A percentile compares a stretch with the other conserved stretches of the same genome.
phyloP scores from a whole-genome alignment of 83 land plant genomes.

The Diphasiastrum complanatum region DNA sequence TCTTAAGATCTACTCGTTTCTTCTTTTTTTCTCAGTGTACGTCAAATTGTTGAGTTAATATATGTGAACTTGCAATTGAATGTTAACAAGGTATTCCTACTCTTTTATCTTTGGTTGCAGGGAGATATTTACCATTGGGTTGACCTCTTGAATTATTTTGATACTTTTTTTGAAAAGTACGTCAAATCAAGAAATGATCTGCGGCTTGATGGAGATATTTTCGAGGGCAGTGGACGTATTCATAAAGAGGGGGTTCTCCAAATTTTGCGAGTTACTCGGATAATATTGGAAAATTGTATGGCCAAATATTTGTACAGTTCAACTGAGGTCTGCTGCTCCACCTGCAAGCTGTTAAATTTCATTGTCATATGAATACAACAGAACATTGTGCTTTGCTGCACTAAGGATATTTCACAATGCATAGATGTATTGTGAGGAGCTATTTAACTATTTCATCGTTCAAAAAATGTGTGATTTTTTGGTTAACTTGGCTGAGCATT shows the following conservation, averaged over 20 bases:
- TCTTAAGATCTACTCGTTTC: neutral
- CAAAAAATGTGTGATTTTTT: too few species aligned
- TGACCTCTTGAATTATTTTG: constrained; percentile 83
- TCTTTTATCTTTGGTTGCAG: constrained; percentile 38
- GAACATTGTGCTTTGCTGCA: too few species aligned
- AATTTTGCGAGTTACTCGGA: constrained; percentile 78
- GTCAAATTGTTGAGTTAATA: constrained; percentile 13
- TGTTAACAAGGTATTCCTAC: neutral
- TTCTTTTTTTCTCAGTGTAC: neutral
- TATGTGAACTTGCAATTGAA: neutral
- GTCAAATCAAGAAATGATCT: constrained; percentile 69
- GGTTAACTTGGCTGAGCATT: too few species aligned
- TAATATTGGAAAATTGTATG: constrained; percentile 80
- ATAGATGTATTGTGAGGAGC: too few species aligned
- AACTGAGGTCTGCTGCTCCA: constrained; percentile 74
- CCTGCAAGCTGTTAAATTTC: too few species aligned
- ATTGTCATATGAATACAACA: too few species aligned
- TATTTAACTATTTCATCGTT: too few species aligned
- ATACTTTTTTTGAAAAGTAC: constrained; percentile 79
- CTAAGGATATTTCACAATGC: too few species aligned
- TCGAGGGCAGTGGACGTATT: constrained; percentile 51
- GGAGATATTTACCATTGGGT: constrained; percentile 97
- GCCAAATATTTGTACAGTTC: constrained; percentile 82
- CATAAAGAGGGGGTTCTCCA: constrained; percentile 80
- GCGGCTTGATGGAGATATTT: constrained; percentile 59